These are phyloP conservation scores for Papiliotrema terrestris DNA, from an alignment of 1,284 basidiomycete species.

Conservation along the genomic window DNA sequence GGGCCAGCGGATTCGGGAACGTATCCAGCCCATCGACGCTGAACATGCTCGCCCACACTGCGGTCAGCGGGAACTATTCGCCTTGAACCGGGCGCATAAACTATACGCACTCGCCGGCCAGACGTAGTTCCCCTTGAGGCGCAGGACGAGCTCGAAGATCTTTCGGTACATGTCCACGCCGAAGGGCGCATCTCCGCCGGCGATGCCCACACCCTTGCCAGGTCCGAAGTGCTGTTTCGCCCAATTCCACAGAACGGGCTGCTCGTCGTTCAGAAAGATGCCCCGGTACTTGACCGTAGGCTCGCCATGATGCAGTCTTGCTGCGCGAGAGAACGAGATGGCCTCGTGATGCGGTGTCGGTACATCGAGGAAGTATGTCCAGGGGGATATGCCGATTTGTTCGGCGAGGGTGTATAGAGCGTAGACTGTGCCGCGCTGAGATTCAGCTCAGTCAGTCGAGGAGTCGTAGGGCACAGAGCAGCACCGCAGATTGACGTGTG, in stretches of 20 bases:
- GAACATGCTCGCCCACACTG: constrained; percentile 57
- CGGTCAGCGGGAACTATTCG: not conserved
- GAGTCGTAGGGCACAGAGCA: not conserved
- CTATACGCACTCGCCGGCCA: constrained; percentile 51
- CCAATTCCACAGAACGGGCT: constrained; percentile 58
- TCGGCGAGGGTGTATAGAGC: constrained; percentile 68
- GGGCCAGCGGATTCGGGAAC: constrained; percentile 8
- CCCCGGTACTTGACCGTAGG: constrained; percentile 70
- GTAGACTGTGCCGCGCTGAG: constrained; percentile 56
- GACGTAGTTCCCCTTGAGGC: constrained; percentile 66
- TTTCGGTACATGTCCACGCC: constrained; percentile 57
- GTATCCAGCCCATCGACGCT: constrained; percentile 57
- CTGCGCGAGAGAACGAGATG: constrained; percentile 55
- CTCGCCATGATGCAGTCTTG: constrained; percentile 59
- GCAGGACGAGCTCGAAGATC: constrained; percentile 59
- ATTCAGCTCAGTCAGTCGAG: not conserved
- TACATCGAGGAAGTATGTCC: constrained; percentile 59
- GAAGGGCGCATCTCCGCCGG: constrained; percentile 31
- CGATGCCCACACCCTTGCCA: constrained; percentile 19
- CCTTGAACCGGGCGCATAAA: not conserved
- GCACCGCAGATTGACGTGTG: not conserved
- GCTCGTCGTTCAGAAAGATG: constrained; percentile 61
- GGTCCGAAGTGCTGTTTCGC: constrained; percentile 51
- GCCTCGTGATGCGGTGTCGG: constrained; percentile 56
- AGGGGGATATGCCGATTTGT: constrained; percentile 58